Base-by-base conservation (phyloP, 2,329 filamentous ascomycete species). In the Hymenoscyphus fructigenus region DNA sequence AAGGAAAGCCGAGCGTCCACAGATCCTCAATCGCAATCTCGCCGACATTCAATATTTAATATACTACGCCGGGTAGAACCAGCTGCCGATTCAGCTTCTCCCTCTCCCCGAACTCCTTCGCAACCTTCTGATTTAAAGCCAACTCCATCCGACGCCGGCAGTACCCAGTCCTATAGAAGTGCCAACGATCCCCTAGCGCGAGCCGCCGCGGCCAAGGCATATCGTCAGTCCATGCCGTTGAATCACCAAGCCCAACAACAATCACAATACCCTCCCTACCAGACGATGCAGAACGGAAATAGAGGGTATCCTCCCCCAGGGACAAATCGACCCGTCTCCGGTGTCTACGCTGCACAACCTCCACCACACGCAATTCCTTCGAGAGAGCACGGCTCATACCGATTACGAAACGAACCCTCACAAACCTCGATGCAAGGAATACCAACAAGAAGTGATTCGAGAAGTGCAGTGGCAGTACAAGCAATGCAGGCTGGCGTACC, bases 401-500 rank as follows among this genome's bases (percentile, higher is more conserved):
- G 88, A 70, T 77, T 85, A 64, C 82, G 84, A 69, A 85, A 80
- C 61, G 87, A 90, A 71, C 81, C 84, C 5, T 84, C 85, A 26
- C 82, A 82, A 62, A 83, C 85, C 5, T 86, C 87, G 20, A 78
- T 84, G 65, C 83, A 85, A 55, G 71, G 83, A 26, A 78, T 79
- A 50, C 80, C 86, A 50, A 80, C 82, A 44, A 84, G 88, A 67
- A 85, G 83, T 70, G 87, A 90, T 71, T 89, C 90, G 17, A 83
- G 88, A 69, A 84, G 85, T 57, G 84, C 84, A 15, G 82, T 83
- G 28, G 79, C 80, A 10, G 83, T 53, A 12, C 47, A 53, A 14
- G 83, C 85, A 53, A 85, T 89, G 74, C 82, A 86, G 65, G 80
- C 85, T 14, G 82, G 84, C 20, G 82, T 89, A 57, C 87, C 88